Evolutionary conservation across 2,329 filamentous ascomycete genomes (phyloP).

Genomic region (Penicillium sclerotiorum): DNA sequence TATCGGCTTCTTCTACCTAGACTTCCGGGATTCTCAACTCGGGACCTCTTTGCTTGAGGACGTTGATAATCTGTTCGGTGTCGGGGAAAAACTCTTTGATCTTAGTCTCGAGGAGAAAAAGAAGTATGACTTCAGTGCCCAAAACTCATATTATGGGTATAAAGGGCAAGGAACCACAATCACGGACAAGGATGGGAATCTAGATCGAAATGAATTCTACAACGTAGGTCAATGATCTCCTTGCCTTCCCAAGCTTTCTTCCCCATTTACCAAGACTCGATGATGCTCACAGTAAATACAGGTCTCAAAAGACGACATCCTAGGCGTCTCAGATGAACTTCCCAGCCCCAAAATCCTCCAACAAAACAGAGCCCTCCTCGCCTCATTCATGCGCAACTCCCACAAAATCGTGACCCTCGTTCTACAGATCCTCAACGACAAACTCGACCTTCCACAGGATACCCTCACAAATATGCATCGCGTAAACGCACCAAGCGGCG

Average conservation of each 20-base stretch:
- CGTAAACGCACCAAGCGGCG: slow-evolving; percentile 47
- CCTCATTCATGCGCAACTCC: slow-evolving; percentile 48
- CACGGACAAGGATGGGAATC: slow-evolving; percentile 52
- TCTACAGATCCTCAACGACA: slow-evolving; percentile 47
- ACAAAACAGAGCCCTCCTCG: slow-evolving; percentile 39
- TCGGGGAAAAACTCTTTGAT: slow-evolving; percentile 52
- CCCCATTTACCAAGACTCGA: neutral
- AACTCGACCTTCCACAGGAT: slow-evolving; percentile 45
- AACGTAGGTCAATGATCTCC: slow-evolving; percentile 43
- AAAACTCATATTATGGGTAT: slow-evolving; percentile 58
- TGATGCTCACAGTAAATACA: slow-evolving; percentile 13
- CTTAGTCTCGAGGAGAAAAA: slow-evolving; percentile 55
- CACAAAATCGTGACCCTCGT: slow-evolving; percentile 52
- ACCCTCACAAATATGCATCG: slow-evolving; percentile 53
- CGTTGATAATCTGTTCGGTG: slow-evolving; percentile 50
- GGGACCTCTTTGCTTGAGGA: slow-evolving; percentile 47
- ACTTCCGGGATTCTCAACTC: slow-evolving; percentile 43
- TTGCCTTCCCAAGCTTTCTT: no score
- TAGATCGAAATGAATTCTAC: slow-evolving; percentile 58
- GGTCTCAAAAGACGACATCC: slow-evolving; percentile 57
- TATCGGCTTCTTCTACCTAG: slow-evolving; percentile 61
- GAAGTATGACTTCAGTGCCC: slow-evolving; percentile 56
- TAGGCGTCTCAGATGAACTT: slow-evolving; percentile 42
- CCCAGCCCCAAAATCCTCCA: slow-evolving; percentile 49
- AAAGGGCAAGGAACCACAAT: slow-evolving; percentile 52